Evolutionary conservation across 805 yeast genomes (phyloP).

Genomic region (Candida incommunis): DNA sequence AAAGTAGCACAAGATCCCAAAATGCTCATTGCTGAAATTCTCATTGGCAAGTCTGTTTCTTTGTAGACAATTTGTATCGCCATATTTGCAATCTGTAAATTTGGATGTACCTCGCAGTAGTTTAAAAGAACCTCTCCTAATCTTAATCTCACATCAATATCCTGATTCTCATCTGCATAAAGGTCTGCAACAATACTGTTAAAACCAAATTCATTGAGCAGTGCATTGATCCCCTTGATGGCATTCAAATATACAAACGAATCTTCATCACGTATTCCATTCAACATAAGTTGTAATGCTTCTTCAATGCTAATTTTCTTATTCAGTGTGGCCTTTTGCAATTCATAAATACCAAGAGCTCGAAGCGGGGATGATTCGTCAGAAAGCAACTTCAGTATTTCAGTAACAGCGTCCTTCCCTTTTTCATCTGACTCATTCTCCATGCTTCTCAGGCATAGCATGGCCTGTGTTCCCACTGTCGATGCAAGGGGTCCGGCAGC

Average conservation of each 20-base stretch:
- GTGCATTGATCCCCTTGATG: slow-evolving; percentile 57
- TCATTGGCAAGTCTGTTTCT: slow-evolving; percentile 25
- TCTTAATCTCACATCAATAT: slow-evolving; percentile 55
- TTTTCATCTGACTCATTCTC: not conserved
- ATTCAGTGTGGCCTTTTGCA: slow-evolving; percentile 35
- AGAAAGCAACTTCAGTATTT: not conserved
- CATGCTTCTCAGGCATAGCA: not conserved
- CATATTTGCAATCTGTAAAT: not conserved
- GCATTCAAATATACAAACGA: slow-evolving; percentile 80
- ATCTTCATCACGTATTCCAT: slow-evolving; percentile 60
- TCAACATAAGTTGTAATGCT: slow-evolving; percentile 46
- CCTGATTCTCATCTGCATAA: slow-evolving; percentile 17
- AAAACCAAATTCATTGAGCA: slow-evolving; percentile 23
- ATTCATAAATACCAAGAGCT: slow-evolving; percentile 66
- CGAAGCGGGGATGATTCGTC: slow-evolving; percentile 32
- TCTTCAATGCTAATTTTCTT: slow-evolving; percentile 24
- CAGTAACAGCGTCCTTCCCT: not conserved
- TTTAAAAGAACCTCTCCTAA: slow-evolving; percentile 59
- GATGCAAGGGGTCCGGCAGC: not conserved
- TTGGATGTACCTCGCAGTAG: slow-evolving; percentile 28
- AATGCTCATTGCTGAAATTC: slow-evolving; percentile 81
- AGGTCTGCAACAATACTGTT: slow-evolving; percentile 21
- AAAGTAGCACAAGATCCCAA: slow-evolving; percentile 55
- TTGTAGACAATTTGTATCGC: not conserved
- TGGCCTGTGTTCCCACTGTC: not conserved